Percentiles rank a stretch among this genome's conserved stretches.
These are phyloP conservation scores for Rosellinia necatrix DNA, from an alignment of 2,329 filamentous ascomycete genomes.

Conservation along the genomic window DNA sequence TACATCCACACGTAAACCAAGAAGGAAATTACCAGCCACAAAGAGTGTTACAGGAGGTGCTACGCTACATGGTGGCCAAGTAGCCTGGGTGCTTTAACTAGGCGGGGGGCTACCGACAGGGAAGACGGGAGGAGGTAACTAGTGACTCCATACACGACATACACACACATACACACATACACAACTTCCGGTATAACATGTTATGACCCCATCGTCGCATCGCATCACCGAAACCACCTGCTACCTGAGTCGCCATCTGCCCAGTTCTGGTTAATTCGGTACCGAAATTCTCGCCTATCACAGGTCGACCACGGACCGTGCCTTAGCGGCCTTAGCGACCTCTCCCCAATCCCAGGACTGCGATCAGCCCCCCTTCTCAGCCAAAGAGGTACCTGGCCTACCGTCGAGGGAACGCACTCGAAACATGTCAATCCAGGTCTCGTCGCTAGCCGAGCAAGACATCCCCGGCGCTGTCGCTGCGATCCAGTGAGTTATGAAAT, in stretches of 20 bases:
- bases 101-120: neutral
- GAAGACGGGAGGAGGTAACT: no score
- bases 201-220: slow-evolving; percentile 11
- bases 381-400: neutral
- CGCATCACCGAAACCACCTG: no score
- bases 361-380: no score
- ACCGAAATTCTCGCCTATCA: slow-evolving; percentile 5
- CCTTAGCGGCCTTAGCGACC: no score
- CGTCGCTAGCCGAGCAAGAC: slow-evolving; percentile 37
- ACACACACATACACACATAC: neutral
- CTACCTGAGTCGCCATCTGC: slow-evolving; percentile 11
- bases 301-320: no score
- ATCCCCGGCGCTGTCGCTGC: slow-evolving; percentile 40
- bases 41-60: no score
- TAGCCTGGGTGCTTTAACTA: neutral
- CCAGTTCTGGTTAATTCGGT: slow-evolving; percentile 10
- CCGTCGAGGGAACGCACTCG: neutral
- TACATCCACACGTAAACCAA: no score
- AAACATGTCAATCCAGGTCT: slow-evolving; percentile 37
- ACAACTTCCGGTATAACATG: neutral
- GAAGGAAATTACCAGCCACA: no score
- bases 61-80: no score
- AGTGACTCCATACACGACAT: slow-evolving; percentile 2
- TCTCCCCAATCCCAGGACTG: no score
- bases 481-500: slow-evolving; percentile 38